Evolutionary conservation across 306 rosid genomes (phyloP), one percentile per base, ranked within the genome.

Genomic region (Casuarina equisetifolia): DNA sequence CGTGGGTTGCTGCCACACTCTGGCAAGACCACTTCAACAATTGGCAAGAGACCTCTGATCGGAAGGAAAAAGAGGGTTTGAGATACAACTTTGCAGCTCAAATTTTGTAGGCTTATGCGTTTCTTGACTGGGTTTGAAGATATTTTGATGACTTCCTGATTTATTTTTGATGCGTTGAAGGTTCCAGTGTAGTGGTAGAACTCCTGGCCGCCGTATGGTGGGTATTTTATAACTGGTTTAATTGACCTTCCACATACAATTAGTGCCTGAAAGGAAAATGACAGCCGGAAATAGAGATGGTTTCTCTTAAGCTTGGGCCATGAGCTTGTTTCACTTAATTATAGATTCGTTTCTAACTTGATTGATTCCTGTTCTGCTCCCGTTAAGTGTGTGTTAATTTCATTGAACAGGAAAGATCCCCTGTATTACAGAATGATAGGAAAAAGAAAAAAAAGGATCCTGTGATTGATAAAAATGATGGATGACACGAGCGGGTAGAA

Each of bases 41-140:
- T 48, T 11, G 83, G 89, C 73, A 81, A 78, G 57, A 75, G 86
- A 77, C 71, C 84, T 59, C 79, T 78, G 32, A 0, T 82, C 69
- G 82, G 82, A 9, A 76, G 87, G 87, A 92, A 89, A 79, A 90
- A 90, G 78, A 57, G 86, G 63, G 89, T 85, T 78, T 92, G 85
- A 89, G 63, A 8, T 35, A 68, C 44, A 8, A 52, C 32, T 35
- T 17, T 13, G 39, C 42, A 1, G 55, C 54, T 70, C 46, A 43
- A 70, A 50, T 78, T 40, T 66, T 17, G 48, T 66, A 6, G 9
- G 8, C 44, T 36, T 62, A 17, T 62, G 7, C 4, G 0, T 15
- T 64, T 39, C 7, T 57, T 19, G 13, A 57, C 25, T 1, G 49
- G 42, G 25, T 66, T 38, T 64, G 70, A 5, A 12, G 15, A 38